These are phyloP conservation scores for Citrus unshiu DNA, from an alignment of 345 rosid species.

Conservation along the genomic window DNA sequence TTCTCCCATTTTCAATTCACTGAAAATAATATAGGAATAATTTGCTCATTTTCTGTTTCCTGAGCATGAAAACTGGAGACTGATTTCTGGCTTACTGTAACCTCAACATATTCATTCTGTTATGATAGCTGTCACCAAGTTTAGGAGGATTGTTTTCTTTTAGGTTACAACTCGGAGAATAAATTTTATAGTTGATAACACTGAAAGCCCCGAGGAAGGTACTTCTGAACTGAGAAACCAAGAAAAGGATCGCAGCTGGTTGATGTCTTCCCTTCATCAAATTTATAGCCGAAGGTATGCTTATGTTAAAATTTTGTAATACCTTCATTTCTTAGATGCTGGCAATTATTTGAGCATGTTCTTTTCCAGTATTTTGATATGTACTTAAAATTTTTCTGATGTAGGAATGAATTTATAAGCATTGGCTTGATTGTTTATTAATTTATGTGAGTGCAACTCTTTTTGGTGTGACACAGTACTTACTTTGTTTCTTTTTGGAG, in stretches of 20 bases:
- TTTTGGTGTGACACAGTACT: not conserved
- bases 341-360: slow-evolving; percentile 6
- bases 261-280: slow-evolving; percentile 83
- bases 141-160: slow-evolving; percentile 10
- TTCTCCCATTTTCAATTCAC: not conserved
- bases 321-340: not conserved
- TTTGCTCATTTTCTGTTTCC: slow-evolving; percentile 3
- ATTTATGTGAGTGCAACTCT: not conserved
- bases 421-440: not conserved
- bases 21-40: not conserved
- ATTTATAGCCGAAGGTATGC: slow-evolving; percentile 84
- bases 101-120: not conserved
- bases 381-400: not conserved
- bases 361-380: not conserved
- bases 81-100: not conserved
- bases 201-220: slow-evolving; percentile 46
- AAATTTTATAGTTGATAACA: slow-evolving; percentile 76
- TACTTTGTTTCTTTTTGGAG: not conserved
- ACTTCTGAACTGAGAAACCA: slow-evolving; percentile 46
- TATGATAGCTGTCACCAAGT: not conserved
- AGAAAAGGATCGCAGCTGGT: slow-evolving; percentile 88
- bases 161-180: slow-evolving; percentile 91
- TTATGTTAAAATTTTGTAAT: not conserved
- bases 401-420: not conserved
- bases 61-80: slow-evolving; percentile 2